Evolutionary conservation across 148 eudicot genomes (phyloP).

Genomic region (Dianthus caryophyllus): DNA sequence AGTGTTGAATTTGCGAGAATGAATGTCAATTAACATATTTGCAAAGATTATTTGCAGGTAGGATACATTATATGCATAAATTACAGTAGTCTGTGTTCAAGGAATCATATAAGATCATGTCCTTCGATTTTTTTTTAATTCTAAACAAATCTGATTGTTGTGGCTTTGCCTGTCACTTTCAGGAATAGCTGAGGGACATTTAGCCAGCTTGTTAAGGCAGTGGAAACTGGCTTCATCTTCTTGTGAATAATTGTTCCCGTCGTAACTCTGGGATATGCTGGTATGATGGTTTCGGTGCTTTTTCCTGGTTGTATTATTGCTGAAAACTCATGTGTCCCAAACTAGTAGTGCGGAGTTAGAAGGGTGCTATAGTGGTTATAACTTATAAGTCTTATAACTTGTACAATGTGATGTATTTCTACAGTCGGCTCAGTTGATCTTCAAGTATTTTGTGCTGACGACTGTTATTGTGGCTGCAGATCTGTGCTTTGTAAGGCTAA

Average conservation of each 20-base stretch:
- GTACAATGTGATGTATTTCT: neutral
- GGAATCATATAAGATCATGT: neutral
- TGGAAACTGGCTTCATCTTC: neutral
- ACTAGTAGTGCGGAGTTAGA: neutral
- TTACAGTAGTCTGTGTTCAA: neutral
- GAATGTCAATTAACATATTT: neutral
- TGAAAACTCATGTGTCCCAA: neutral
- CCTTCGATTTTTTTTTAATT: neutral
- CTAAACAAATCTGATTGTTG: neutral
- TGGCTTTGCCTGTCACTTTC: constrained; percentile 6
- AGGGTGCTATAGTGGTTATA: too few species aligned
- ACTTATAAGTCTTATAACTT: too few species aligned
- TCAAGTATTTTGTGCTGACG: neutral
- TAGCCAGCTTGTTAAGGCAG: constrained; percentile 7
- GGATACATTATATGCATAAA: neutral
- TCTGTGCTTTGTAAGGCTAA: neutral
- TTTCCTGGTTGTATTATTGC: neutral
- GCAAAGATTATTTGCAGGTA: neutral
- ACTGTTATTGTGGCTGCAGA: neutral
- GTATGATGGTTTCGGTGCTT: constrained; percentile 10
- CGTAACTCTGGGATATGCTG: neutral
- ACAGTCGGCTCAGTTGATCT: neutral
- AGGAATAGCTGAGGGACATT: constrained; percentile 15
- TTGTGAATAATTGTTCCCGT: neutral
- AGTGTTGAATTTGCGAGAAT: neutral